phyloP scores from a whole-genome alignment of 2,329 filamentous ascomycete species.

The Plenodomus tracheiphilus region DNA sequence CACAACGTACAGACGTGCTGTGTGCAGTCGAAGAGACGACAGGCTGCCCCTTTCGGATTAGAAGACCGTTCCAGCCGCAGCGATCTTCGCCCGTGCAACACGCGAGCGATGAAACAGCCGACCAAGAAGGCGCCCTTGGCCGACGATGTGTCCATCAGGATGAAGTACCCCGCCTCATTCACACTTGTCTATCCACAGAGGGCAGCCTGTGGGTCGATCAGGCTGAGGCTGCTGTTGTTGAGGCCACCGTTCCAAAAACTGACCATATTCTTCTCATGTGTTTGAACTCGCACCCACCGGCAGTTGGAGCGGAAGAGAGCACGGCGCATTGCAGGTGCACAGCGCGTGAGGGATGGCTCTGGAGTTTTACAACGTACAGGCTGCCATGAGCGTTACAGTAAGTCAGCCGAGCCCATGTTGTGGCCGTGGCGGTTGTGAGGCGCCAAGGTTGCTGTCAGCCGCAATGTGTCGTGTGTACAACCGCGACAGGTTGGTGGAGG shows the following conservation, averaged over 20 bases:
- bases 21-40: slow-evolving; percentile 7
- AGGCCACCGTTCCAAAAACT: slow-evolving; percentile 15
- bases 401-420: not conserved
- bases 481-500: not conserved
- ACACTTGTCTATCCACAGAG: slow-evolving; percentile 15
- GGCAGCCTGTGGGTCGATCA: slow-evolving; percentile 11
- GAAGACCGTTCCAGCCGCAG: slow-evolving; percentile 23
- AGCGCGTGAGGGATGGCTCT: too few relatives aligned
- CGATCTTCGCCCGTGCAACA: slow-evolving; percentile 25
- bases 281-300: not conserved
- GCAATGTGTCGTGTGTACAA: not conserved
- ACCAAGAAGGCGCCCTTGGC: not conserved
- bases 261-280: not conserved
- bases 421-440: not conserved
- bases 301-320: not conserved
- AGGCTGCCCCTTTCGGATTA: slow-evolving; percentile 14
- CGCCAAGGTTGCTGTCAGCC: not conserved
- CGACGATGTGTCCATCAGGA: slow-evolving; percentile 8
- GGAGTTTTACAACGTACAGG: too few relatives aligned
- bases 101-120: slow-evolving; percentile 32
- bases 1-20: too few relatives aligned
- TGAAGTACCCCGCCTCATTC: slow-evolving; percentile 24
- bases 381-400: not conserved
- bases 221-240: slow-evolving; percentile 14
- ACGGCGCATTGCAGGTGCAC: not conserved